Evolutionary conservation across 225 moss, liverwort and hornwort genomes (phyloP).

Genomic region (Antitrichia curtipendula): DNA sequence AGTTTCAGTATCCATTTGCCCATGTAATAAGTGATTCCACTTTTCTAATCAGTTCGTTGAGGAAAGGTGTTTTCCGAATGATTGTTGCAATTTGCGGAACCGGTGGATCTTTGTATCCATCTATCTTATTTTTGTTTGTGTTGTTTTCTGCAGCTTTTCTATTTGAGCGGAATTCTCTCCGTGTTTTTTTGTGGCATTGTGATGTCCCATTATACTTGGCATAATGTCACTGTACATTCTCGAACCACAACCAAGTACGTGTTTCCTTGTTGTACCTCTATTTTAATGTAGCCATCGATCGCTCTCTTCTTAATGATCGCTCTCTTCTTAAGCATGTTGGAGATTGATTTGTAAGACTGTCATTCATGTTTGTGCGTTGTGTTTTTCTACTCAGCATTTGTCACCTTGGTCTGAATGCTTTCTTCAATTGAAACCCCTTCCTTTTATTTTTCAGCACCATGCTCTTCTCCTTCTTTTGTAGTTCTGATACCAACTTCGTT

Average conservation of each 20-base stretch:
- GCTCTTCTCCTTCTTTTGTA: background rate
- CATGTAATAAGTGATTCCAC: background rate
- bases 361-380: background rate
- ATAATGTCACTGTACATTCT: conserved; percentile 75
- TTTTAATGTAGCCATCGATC: background rate
- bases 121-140: background rate
- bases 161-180: conserved; percentile 80
- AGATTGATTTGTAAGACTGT: background rate
- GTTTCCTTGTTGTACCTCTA: background rate
- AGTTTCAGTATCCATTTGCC: background rate
- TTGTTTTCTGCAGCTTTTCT: conserved; percentile 36
- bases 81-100: background rate
- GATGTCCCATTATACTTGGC: conserved; percentile 99
- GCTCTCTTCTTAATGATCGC: background rate
- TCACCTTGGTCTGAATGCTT: background rate
- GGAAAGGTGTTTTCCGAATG: background rate
- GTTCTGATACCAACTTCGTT: background rate
- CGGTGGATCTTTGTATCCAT: background rate
- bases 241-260: conserved; percentile 66
- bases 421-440: background rate
- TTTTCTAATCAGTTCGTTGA: background rate
- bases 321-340: background rate
- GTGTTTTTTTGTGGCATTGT: conserved; percentile 98
- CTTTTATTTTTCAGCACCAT: background rate
- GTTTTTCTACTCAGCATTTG: background rate